Conservation (phyloP, 2,329 filamentous ascomycete species). For the Mariannaea elegans region DNA sequence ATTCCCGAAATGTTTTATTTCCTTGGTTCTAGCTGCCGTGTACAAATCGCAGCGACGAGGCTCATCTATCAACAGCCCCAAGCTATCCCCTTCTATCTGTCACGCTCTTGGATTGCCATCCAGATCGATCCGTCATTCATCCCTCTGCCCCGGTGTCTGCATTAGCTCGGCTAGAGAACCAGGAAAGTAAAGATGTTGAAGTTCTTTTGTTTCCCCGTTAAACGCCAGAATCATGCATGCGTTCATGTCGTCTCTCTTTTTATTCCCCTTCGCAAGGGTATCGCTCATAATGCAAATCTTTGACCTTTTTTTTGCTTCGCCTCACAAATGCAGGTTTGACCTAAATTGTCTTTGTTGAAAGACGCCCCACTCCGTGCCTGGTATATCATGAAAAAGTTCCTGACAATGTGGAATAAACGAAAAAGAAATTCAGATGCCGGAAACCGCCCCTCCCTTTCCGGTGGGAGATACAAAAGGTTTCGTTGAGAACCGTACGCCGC, state of each 20-base stretch:
- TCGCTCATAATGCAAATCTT: constrained; percentile 52
- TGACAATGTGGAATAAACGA: constrained; percentile 33
- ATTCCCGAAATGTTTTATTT: constrained; percentile 31
- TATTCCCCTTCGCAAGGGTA: constrained; percentile 48
- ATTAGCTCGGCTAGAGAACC: constrained; percentile 53
- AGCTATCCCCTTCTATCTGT: constrained; percentile 16
- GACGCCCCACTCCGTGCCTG: constrained; percentile 51
- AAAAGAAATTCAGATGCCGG: constrained; percentile 44
- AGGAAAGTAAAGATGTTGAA: constrained; percentile 59
- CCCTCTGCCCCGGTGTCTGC: constrained; percentile 45
- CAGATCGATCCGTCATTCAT: constrained; percentile 27
- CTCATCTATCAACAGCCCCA: constrained; percentile 28
- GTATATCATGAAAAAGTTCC: constrained; percentile 47
- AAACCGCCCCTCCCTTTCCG: constrained; percentile 48
- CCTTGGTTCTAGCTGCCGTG: constrained; percentile 40
- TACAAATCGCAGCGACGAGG: constrained; percentile 33
- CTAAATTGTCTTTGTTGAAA: constrained; percentile 57
- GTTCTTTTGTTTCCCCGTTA: constrained; percentile 55
- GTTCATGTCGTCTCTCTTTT: constrained; percentile 41
- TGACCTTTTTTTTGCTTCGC: constrained; percentile 44
- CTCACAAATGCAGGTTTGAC: constrained; percentile 51
- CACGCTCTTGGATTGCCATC: constrained; percentile 26
- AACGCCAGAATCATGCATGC: constrained; percentile 49
- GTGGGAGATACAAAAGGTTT: constrained; percentile 51
- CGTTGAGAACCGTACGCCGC: constrained; percentile 59